Evolutionary conservation across 305 asterid genomes (phyloP), one percentile per base, ranked within the genome.

Genomic region (Coffea humblotiana): DNA sequence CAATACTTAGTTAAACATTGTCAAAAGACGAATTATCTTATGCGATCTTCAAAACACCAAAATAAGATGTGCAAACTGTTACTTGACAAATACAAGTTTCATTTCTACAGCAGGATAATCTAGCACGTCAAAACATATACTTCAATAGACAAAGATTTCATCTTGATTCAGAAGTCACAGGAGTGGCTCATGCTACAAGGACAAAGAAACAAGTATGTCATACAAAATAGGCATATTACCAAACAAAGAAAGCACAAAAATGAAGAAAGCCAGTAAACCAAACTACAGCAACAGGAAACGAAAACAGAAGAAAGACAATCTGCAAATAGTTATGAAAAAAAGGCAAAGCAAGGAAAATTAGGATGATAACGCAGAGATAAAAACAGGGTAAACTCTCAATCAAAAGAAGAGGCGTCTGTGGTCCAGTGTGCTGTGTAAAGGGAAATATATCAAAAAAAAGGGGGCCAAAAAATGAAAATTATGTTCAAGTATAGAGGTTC

Each of bases 311-410:
- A 27, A 3, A 73, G 13, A 18, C 25, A 27, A 32, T 77, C 63
- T 66, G n/a, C 64, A 77, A 71, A 51, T 71, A 51, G 56, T 65
- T 37, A n/a, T 25, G 23, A 32, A 78, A 68, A 27, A 27, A 16
- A 49, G 3, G 21, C 21, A 29, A 37, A 58, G n/a, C 48, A 72
- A 52, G 15, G 19, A 74, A 9, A 21, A 9, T 40, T 32, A 48
- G 48, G 6, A 76, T 29, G 25, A 66, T 37, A 27, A 5, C 3
- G 16, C 6, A n/a, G 27, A 51, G 27, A 25, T 2, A 27, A 58
- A 73, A 16, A 45, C 43, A 51, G 51, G 40, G 35, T 10, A 4
- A 54, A 54, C 61, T 54, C 23, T 1, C 18, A 18, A 54, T 15
- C 3, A 2, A 54, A 54, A 54, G 23, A 2, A 54, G 7, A 37